Conservation (phyloP, 352 stramenopile species). For the Globisporangium orthogonon region DNA sequence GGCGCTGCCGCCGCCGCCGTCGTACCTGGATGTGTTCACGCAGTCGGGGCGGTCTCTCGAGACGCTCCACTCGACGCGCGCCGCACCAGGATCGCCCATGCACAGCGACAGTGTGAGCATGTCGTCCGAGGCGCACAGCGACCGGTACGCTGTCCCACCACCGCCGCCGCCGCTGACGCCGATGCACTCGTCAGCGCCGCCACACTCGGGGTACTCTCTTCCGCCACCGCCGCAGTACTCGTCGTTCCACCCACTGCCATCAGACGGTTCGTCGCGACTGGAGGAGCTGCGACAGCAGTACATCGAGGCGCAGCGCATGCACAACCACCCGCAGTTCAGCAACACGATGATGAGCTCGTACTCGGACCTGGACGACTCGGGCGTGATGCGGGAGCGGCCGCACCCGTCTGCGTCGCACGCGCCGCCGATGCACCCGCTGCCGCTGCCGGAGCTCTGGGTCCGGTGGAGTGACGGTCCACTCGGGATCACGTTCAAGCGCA, state of each 20-base stretch:
- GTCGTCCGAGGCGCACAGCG: slow-evolving; percentile 9
- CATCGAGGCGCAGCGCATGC: slow-evolving; percentile 53
- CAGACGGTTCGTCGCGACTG: slow-evolving; percentile 19
- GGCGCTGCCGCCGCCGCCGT: slow-evolving; percentile 24
- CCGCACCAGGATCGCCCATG: slow-evolving; percentile 10
- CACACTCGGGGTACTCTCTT: background rate
- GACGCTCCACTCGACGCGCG: slow-evolving; percentile 1
- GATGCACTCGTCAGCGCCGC: background rate
- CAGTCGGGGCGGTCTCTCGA: slow-evolving; percentile 17
- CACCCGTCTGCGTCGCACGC: slow-evolving; percentile 5
- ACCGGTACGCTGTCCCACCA: background rate
- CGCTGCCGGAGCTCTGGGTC: slow-evolving; percentile 57
- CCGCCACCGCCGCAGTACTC: slow-evolving; percentile 20
- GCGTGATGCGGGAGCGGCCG: slow-evolving; percentile 30
- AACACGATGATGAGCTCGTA: slow-evolving; percentile 48
- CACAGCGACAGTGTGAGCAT: slow-evolving; percentile 14
- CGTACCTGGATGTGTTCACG: slow-evolving; percentile 35
- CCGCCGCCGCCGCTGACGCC: background rate
- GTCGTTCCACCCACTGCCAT: slow-evolving; percentile 3
- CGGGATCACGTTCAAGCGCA: slow-evolving; percentile 78
- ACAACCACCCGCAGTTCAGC: slow-evolving; percentile 30
- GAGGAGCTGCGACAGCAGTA: slow-evolving; percentile 64
- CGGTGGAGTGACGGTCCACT: slow-evolving; percentile 66
- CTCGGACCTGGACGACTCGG: slow-evolving; percentile 66
- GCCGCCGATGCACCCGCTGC: slow-evolving; percentile 11